Base-by-base conservation (phyloP, 2,329 filamentous ascomycete genomes). In the Talaromyces piceae region DNA sequence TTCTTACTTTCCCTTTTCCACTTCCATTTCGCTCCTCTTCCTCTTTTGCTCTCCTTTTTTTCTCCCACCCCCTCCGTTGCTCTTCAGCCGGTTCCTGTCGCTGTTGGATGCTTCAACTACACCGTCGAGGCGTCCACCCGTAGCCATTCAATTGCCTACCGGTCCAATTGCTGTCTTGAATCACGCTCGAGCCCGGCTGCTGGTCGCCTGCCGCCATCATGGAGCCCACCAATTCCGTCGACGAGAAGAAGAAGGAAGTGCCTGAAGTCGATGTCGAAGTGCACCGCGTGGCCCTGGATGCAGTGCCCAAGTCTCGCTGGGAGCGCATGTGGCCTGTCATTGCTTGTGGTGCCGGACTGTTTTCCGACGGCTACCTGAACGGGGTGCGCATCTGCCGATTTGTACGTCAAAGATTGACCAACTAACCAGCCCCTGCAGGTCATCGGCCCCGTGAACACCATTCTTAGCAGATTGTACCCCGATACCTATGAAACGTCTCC, bases 311-410 rank as follows among this genome's bases (percentile, higher is more conserved):
- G 52, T 61, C 63, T 45, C 67, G 72, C 52, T 77, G 74, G 78
- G 72, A 80, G 56, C 73, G 80, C 45, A 72, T 78, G 16, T 83
- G 81, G 77, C 88, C 90, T 12, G 86, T 89, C 1, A 84, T 95
- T 59, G 90, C 90, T 41, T 95, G 89, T 63, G 91, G 91, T 57
- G 87, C 90, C 47, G 91, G 91, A 61, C 77, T 95, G 2, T 95
- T 95, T 70, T 90, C 86, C 22, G 91, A 95, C 67, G 91, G 91
- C 13, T 95, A 95, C 67, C 81, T 95, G 64, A 94, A 95, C 70
- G 89, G 88, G 62, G 87, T 89, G 71, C 60, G 72, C 16, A 12
- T 5, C 6, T 18, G 13, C 9, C 6, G 6, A 18, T 18, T 13
- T 8, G 1, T 16, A 18, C 16, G 16, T 30, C 13, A 37, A 8